phyloP scores from a whole-genome alignment of 2,329 filamentous ascomycete species.

The Fusarium domesticum region DNA sequence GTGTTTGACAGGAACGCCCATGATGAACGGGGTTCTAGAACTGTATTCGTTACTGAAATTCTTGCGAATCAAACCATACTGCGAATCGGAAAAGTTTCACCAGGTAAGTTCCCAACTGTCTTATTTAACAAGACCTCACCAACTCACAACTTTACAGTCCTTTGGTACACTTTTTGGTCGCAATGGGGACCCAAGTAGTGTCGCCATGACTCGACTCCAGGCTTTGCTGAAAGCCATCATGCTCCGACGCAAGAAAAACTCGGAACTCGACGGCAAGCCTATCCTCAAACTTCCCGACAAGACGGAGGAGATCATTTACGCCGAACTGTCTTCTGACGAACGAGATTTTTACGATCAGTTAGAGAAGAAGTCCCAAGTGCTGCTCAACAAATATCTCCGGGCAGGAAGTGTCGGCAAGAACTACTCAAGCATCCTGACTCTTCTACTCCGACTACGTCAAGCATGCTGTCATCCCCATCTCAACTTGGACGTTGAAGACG shows the following conservation, averaged over 20 bases:
- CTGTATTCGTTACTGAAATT: constrained; percentile 76
- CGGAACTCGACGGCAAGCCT: constrained; percentile 74
- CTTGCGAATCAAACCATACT: constrained; percentile 72
- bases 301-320: constrained; percentile 71
- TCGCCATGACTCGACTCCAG: constrained; percentile 70
- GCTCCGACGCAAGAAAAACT: constrained; percentile 77
- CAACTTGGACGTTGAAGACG: constrained; percentile 36
- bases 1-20: constrained; percentile 79
- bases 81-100: constrained; percentile 60
- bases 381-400: constrained; percentile 75
- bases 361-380: constrained; percentile 62
- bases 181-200: constrained; percentile 49
- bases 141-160: constrained; percentile 26
- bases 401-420: constrained; percentile 62
- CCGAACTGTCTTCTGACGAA: constrained; percentile 71
- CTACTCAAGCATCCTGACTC: constrained; percentile 77
- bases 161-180: constrained; percentile 42
- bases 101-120: constrained; percentile 37
- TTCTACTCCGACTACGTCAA: constrained; percentile 79
- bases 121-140: not conserved
- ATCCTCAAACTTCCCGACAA: constrained; percentile 75
- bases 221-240: constrained; percentile 76
- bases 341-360: constrained; percentile 74
- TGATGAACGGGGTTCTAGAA: constrained; percentile 82
- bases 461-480: constrained; percentile 47